Percentiles rank a stretch among this genome's conserved stretches.
phyloP scores from a whole-genome alignment of 306 rosid species.

The Rosa persica region DNA sequence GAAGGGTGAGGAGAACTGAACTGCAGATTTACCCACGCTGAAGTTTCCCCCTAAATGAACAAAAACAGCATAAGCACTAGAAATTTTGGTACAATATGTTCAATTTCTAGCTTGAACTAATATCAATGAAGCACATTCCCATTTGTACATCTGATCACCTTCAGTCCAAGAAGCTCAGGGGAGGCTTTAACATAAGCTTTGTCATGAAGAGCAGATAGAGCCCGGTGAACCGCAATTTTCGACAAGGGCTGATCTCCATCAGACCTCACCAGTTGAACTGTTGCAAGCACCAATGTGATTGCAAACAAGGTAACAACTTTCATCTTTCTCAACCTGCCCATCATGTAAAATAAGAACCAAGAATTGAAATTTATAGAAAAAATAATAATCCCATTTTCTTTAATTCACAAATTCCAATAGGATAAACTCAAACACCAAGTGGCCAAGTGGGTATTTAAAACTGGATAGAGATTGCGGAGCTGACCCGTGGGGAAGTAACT shows the following conservation, averaged over 20 bases:
- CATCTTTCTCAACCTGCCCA: slow-evolving; percentile 42
- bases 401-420: background rate
- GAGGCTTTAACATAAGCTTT: slow-evolving; percentile 58
- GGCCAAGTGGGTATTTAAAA: slow-evolving; percentile 2
- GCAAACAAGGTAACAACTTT: slow-evolving; percentile 34
- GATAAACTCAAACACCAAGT: background rate
- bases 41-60: slow-evolving; percentile 57
- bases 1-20: slow-evolving; percentile 64
- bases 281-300: slow-evolving; percentile 38
- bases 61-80: slow-evolving; percentile 24
- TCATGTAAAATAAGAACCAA: slow-evolving; percentile 24
- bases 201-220: slow-evolving; percentile 49
- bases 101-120: background rate
- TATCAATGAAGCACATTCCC: background rate
- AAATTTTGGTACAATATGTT: background rate
- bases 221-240: slow-evolving; percentile 51
- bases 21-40: slow-evolving; percentile 63
- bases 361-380: slow-evolving; percentile 1
- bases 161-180: slow-evolving; percentile 55
- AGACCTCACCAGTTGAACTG: slow-evolving; percentile 40
- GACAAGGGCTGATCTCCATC: slow-evolving; percentile 75
- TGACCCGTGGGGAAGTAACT: background rate
- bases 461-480: background rate
- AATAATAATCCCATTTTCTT: background rate
- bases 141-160: slow-evolving; percentile 32